phyloP scores from a whole-genome alignment of 2,329 filamentous ascomycete genomes.

The Alternaria arbusti region DNA sequence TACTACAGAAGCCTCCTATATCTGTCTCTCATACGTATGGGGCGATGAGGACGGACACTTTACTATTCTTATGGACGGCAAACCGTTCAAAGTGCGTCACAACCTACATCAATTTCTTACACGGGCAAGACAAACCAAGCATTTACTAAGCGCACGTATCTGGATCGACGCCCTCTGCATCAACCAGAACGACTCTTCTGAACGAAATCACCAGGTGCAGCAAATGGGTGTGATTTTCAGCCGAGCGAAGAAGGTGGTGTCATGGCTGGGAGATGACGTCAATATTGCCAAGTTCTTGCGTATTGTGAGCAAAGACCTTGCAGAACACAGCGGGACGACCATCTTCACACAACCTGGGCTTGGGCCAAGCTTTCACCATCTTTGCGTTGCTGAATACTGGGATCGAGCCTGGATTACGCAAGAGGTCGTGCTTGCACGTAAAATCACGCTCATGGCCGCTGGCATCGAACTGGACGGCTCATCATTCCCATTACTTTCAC shows the following conservation, averaged over 20 bases:
- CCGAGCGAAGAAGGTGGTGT: background rate
- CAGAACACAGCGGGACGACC: too few species aligned
- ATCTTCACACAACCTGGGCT: too few species aligned
- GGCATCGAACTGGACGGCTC: background rate
- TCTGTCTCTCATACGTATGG: slow-evolving; percentile 17
- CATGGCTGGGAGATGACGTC: background rate
- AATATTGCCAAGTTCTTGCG: background rate
- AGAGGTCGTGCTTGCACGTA: background rate
- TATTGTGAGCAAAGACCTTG: background rate
- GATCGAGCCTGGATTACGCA: slow-evolving; percentile 8
- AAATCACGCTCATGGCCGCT: background rate
- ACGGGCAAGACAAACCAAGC: background rate
- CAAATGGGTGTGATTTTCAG: background rate
- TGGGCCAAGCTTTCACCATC: background rate
- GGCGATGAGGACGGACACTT: background rate
- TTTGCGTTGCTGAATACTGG: slow-evolving; percentile 3
- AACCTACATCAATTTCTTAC: slow-evolving; percentile 11
- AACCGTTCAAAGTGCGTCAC: background rate
- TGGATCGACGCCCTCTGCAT: slow-evolving; percentile 15
- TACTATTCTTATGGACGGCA: background rate
- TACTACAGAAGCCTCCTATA: background rate
- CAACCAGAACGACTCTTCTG: background rate
- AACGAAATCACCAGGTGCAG: background rate
- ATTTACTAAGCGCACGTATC: background rate
- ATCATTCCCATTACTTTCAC: background rate